phyloP scores from a whole-genome alignment of 371 early-diverging fungal species.

The Coemansia sp. region DNA sequence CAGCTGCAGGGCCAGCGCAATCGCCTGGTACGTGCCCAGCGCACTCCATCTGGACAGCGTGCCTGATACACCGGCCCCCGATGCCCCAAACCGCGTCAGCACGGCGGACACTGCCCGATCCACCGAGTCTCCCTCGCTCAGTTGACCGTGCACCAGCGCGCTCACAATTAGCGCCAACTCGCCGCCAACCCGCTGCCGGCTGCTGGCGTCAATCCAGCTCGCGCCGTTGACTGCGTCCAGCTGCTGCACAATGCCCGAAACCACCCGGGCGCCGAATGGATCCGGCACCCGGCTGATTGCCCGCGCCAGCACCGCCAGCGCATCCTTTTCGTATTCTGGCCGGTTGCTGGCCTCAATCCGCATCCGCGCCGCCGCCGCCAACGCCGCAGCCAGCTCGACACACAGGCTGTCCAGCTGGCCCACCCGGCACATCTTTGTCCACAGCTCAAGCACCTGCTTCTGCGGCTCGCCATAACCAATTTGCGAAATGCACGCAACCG shows the following conservation, averaged over 20 bases:
- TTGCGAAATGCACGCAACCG: constrained; percentile 1
- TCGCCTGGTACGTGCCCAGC: constrained; percentile 12
- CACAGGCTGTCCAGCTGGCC: constrained; percentile 25
- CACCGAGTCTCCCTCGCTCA: not conserved
- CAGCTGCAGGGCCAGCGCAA: constrained; percentile 31
- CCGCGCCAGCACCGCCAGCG: not conserved
- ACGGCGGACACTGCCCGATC: constrained; percentile 19
- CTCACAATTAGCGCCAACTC: constrained; percentile 3
- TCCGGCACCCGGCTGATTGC: constrained; percentile 5
- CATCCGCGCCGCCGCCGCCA: constrained; percentile 8
- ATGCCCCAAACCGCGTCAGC: constrained; percentile 5
- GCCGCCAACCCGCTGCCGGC: not conserved
- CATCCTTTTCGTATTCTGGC: not conserved
- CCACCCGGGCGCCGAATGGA: constrained; percentile 19
- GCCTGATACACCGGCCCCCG: not conserved
- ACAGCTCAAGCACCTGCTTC: constrained; percentile 18
- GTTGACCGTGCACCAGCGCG: constrained; percentile 7
- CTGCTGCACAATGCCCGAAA: constrained; percentile 14
- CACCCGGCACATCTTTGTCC: constrained; percentile 43
- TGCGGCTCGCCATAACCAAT: not conserved
- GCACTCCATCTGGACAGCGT: constrained; percentile 1
- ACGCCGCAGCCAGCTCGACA: constrained; percentile 24
- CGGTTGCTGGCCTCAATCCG: not conserved
- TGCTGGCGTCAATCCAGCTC: not conserved
- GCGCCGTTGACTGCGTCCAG: constrained; percentile 8